Conservation (phyloP, 2,329 filamentous ascomycete genomes). For the Pseudocercospora ulei region DNA sequence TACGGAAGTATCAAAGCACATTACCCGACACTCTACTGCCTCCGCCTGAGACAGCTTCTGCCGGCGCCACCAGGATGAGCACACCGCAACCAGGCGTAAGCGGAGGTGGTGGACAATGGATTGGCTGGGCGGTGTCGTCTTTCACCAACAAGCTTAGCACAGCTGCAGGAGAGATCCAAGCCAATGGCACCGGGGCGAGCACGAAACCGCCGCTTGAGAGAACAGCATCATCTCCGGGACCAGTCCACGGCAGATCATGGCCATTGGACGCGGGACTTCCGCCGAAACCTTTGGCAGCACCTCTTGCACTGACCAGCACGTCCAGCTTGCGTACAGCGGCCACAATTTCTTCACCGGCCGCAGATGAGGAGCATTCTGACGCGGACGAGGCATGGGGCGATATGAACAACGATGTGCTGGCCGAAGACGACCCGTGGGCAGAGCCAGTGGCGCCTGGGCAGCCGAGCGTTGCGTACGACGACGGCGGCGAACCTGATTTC, state of each 20-base stretch:
- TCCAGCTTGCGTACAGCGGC: conserved; percentile 26
- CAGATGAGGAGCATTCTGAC: conserved; percentile 49
- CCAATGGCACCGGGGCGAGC: conserved; percentile 40
- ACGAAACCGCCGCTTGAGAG: conserved; percentile 12
- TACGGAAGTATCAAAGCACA: conserved; percentile 64
- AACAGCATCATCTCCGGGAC: conserved; percentile 43
- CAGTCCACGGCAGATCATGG: conserved; percentile 28
- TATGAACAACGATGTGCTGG: conserved; percentile 42
- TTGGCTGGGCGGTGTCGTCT: conserved; percentile 95
- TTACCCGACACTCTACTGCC: conserved; percentile 76
- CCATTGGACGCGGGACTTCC: conserved; percentile 28
- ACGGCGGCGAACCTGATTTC: conserved; percentile 86
- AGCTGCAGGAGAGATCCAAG: conserved; percentile 76
- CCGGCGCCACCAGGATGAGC: conserved; percentile 56
- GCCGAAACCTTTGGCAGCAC: conserved; percentile 22
- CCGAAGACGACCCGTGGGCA: conserved; percentile 16
- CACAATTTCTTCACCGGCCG: conserved; percentile 21
- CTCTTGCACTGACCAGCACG: conserved; percentile 27
- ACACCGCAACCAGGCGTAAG: conserved; percentile 57
- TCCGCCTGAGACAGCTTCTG: conserved; percentile 46
- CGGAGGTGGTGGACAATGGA: conserved; percentile 53
- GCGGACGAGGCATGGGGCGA: conserved; percentile 61
- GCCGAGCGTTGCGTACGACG: conserved; percentile 54
- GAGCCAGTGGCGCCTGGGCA: conserved; percentile 16
- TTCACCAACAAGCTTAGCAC: conserved; percentile 89